Percentiles rank a stretch among this genome's conserved stretches.
These are phyloP conservation scores for Grosmannia penicillata DNA, from an alignment of 2,329 filamentous ascomycete species.

Conservation along the genomic window DNA sequence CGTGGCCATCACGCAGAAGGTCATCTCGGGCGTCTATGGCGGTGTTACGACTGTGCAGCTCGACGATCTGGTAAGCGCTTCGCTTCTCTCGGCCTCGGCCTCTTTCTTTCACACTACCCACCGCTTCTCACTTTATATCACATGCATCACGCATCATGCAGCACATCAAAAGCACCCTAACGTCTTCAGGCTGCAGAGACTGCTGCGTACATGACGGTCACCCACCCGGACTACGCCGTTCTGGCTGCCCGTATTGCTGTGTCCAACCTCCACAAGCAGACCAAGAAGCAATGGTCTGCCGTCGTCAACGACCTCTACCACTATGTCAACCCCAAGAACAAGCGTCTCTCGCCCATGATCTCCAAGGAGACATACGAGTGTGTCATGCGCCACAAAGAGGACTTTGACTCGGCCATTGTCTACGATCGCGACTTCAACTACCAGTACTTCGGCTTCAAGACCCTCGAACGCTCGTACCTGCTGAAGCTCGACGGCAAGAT, in stretches of 20 bases:
- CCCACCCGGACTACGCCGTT: slow-evolving; percentile 96
- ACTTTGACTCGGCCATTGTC: slow-evolving; percentile 96
- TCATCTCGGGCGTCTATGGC: slow-evolving; percentile 98
- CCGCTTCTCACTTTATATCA: too few relatives aligned
- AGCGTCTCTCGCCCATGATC: slow-evolving; percentile 79
- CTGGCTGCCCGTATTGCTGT: slow-evolving; percentile 96
- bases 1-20: slow-evolving; percentile 96
- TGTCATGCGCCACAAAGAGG: slow-evolving; percentile 90
- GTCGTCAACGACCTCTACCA: slow-evolving; percentile 88
- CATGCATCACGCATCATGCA: too few relatives aligned
- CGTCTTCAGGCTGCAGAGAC: slow-evolving; percentile 88
- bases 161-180: too few relatives aligned
- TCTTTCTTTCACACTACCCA: too few relatives aligned
- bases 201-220: slow-evolving; percentile 98
- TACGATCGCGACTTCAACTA: slow-evolving; percentile 99
- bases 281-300: slow-evolving; percentile 98
- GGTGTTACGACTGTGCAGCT: slow-evolving; percentile 94
- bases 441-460: slow-evolving; percentile 99
- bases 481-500: slow-evolving; percentile 92
- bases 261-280: slow-evolving; percentile 99
- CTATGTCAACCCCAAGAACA: slow-evolving; percentile 92
- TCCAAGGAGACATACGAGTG: slow-evolving; percentile 79
- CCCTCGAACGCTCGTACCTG: slow-evolving; percentile 91
- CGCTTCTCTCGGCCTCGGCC: slow-evolving; percentile 7
- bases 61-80: slow-evolving; percentile 90